phyloP scores from a whole-genome alignment of 1,284 basidiomycete species.

The Cutaneotrichosporon cyanovorans region DNA sequence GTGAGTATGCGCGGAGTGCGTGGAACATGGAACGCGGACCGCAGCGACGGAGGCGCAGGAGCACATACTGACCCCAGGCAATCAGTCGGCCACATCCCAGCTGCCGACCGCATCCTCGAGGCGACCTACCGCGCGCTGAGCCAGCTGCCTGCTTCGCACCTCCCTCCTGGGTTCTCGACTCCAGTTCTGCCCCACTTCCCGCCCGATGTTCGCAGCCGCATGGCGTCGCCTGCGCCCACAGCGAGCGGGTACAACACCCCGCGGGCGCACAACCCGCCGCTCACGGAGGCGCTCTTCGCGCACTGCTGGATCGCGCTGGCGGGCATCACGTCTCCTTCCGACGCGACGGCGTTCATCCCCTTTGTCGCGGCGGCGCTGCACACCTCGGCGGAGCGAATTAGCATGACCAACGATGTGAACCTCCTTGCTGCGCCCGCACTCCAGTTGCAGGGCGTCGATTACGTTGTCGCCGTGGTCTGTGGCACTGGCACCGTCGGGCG shows the following conservation, averaged over 20 bases:
- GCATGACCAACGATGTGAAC: constrained; percentile 39
- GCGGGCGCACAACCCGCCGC: constrained; percentile 12
- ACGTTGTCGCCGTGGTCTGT: constrained; percentile 34
- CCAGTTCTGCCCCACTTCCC: constrained; percentile 11
- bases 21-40: not conserved
- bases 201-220: constrained; percentile 1
- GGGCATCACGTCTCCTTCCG: constrained; percentile 24
- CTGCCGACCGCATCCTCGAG: constrained; percentile 31
- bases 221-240: constrained; percentile 3
- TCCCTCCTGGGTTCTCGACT: constrained; percentile 20
- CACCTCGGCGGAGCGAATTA: constrained; percentile 16
- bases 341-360: constrained; percentile 23
- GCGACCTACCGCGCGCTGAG: constrained; percentile 38
- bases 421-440: constrained; percentile 39
- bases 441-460: constrained; percentile 20
- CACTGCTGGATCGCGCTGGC: constrained; percentile 39
- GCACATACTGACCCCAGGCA: constrained; percentile 19
- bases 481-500: constrained; percentile 39
- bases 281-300: constrained; percentile 25
- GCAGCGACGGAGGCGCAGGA: not conserved
- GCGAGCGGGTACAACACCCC: constrained; percentile 12
- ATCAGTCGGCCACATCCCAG: constrained; percentile 28
- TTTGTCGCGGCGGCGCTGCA: constrained; percentile 18
- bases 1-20: constrained; percentile 19
- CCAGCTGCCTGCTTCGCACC: constrained; percentile 24